Percentiles rank a stretch among this genome's conserved stretches.
These are phyloP conservation scores for Rhodotorula graminis DNA, from an alignment of 768 basidiomycete species.

Conservation along the genomic window DNA sequence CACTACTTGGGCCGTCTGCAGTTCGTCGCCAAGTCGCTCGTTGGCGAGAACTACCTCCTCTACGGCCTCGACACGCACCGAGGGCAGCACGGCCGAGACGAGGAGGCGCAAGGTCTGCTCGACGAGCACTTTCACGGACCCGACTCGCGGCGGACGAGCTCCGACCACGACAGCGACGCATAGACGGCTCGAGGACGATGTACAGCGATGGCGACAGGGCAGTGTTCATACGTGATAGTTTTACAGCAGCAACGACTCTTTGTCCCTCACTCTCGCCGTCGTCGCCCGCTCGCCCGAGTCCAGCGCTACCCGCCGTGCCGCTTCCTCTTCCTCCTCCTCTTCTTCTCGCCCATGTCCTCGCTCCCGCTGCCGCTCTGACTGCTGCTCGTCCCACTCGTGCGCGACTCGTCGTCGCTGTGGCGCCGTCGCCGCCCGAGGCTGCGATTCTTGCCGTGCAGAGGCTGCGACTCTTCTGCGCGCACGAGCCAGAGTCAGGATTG, in stretches of 20 bases:
- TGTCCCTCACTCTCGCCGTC: too few species aligned
- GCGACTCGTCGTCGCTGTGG: background rate
- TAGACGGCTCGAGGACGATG: background rate
- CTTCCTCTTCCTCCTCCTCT: background rate
- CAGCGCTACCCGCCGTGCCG: background rate
- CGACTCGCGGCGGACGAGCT: conserved; percentile 38
- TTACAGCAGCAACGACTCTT: too few species aligned
- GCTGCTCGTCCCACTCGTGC: background rate
- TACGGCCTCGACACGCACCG: conserved; percentile 22
- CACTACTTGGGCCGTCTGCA: background rate
- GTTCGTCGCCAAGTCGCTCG: conserved; percentile 37
- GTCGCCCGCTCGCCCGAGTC: too few species aligned
- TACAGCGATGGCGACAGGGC: background rate
- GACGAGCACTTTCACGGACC: conserved; percentile 57
- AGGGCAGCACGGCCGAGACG: background rate
- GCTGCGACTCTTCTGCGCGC: background rate
- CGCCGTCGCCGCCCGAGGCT: background rate
- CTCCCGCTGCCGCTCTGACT: background rate
- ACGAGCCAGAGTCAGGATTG: background rate
- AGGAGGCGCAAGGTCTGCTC: conserved; percentile 43
- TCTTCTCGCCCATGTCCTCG: background rate
- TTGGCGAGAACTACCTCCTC: conserved; percentile 36
- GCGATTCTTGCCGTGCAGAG: background rate
- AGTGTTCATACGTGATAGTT: background rate
- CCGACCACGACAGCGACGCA: background rate